Evolutionary conservation across 2,329 filamentous ascomycete species (phyloP).

Genomic region (Alternaria infectoria): DNA sequence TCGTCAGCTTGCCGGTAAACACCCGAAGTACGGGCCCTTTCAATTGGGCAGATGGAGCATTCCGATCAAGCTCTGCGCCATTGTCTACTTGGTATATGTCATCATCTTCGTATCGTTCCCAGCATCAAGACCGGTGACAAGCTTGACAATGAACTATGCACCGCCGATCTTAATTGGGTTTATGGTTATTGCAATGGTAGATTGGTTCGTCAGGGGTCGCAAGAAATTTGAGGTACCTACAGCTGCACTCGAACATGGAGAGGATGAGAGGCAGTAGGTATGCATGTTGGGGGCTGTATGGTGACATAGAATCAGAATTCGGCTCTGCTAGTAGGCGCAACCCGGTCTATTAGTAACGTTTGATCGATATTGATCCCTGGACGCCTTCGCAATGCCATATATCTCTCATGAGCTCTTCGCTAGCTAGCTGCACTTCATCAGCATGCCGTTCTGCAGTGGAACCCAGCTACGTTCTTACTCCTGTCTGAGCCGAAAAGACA

Average conservation of each 20-base stretch:
- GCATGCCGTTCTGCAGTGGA: not conserved
- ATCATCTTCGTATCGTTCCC: constrained; percentile 48
- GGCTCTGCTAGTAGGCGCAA: not conserved
- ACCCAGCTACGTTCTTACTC: not conserved
- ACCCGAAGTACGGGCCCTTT: constrained; percentile 32
- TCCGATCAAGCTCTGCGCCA: constrained; percentile 41
- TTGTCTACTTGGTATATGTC: constrained; percentile 41
- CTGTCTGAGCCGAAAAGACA: too few species aligned
- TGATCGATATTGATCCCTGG: not conserved
- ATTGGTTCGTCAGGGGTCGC: constrained; percentile 21
- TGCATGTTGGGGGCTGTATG: not conserved
- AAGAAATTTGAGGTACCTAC: constrained; percentile 22
- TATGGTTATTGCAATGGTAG: constrained; percentile 18
- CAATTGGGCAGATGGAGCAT: constrained; percentile 43
- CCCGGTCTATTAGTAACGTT: not conserved
- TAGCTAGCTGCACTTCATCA: not conserved
- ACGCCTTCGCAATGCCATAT: not conserved
- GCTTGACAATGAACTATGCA: constrained; percentile 26
- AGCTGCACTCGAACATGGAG: not conserved
- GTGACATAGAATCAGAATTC: not conserved
- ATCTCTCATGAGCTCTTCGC: not conserved
- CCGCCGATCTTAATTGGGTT: constrained; percentile 14
- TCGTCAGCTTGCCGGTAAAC: constrained; percentile 16
- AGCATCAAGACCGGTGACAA: constrained; percentile 14
- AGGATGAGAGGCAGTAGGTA: not conserved